Evolutionary conservation across 2,329 filamentous ascomycete genomes (phyloP), one percentile per base, ranked within the genome.

Genomic region (Lasiodiplodia theobromae): DNA sequence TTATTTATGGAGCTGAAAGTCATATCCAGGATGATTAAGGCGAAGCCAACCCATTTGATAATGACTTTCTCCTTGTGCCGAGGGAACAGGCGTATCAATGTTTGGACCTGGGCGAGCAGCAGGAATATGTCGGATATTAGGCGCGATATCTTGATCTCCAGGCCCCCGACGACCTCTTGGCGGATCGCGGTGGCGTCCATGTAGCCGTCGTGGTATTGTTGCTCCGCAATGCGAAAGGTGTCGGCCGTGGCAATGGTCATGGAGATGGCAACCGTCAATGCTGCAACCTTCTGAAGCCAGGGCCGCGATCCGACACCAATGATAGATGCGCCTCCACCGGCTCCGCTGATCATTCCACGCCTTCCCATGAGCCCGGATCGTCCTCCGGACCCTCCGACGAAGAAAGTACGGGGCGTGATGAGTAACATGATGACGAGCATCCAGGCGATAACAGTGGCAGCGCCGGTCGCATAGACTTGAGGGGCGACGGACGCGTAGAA

Each of bases 31-130:
- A 93, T 88, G 75, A 99, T 97, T 68, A 99, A 87, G 3, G 92
- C 94, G 77, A 98, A 97, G 1, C 95, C 96, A 18, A 95, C 93
- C 95, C 95, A 99, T 82, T 98, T 98, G 82, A 99, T 99, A 72
- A 98, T 92, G 65, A 98, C 90, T 82, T 98, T 98, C 81, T 99
- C 96, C 76, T 96, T 92, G 76, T 98, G 95, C 40, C 96, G 92
- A 8, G 96, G 96, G 74, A 99, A 99, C 1, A 99, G 85, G 66
- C 96, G 91, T 73, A 98, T 98, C 69, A 99, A 82, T 0, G 96
- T 99, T 82, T 99, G 96, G 1, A 97, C 95, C 80, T 99, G 96
- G 1, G 96, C 96, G 49, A 99, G 88, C 95, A 96, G 98, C 37
- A 99, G 85, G 78, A 98, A 98, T 0, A 96, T 94, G 79, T 97